A percentile compares a stretch with the other conserved stretches of the same genome.
Conservation (phyloP, 2,329 filamentous ascomycete genomes). For the Trichophyton schoenleinii region DNA sequence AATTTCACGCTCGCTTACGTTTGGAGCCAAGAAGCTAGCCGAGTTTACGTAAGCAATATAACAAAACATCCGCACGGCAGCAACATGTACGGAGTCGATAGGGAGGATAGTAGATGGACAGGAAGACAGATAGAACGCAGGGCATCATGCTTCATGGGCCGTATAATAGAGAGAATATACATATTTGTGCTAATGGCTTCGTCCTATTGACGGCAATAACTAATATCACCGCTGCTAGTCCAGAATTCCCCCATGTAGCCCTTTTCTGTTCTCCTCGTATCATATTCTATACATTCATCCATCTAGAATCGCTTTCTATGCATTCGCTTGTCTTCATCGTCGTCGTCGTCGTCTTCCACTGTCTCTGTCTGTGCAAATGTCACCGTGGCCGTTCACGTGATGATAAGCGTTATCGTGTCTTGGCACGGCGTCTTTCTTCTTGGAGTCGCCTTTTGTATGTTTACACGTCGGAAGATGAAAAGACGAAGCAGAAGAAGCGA, state of each 20-base stretch:
- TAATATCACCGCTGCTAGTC: too few relatives aligned
- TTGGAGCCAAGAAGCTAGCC: conserved; percentile 19
- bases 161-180: too few relatives aligned
- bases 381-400: neutral
- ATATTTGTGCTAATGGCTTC: too few relatives aligned
- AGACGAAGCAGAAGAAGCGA: neutral
- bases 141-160: too few relatives aligned
- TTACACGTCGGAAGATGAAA: neutral
- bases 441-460: neutral
- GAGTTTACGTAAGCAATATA: conserved; percentile 14
- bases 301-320: too few relatives aligned
- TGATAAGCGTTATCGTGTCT: neutral
- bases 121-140: too few relatives aligned
- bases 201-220: too few relatives aligned
- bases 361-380: neutral
- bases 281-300: too few relatives aligned
- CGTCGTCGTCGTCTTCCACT: neutral
- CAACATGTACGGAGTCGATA: neutral
- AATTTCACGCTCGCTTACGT: conserved; percentile 7
- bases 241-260: too few relatives aligned
- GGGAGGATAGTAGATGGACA: too few relatives aligned
- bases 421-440: neutral
- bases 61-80: conserved; percentile 17
- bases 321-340: neutral
- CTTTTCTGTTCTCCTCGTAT: too few relatives aligned